These are phyloP conservation scores for Nicotiana tabacum DNA, from an alignment of 257 asterid species.

Conservation along the genomic window DNA sequence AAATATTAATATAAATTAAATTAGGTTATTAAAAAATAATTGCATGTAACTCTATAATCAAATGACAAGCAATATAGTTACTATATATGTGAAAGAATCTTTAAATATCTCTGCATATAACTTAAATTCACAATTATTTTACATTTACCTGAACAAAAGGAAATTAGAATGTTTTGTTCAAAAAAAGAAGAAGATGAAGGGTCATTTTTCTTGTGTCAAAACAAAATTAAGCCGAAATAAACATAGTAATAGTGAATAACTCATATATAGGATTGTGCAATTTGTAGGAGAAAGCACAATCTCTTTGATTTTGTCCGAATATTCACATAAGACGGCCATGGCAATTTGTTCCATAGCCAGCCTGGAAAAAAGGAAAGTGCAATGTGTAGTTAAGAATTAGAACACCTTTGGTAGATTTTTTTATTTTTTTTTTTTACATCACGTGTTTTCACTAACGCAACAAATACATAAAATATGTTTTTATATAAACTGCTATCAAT, in stretches of 20 bases:
- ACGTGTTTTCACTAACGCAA: too few relatives aligned
- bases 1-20: too few relatives aligned
- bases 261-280: too few relatives aligned
- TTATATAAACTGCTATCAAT: too few relatives aligned
- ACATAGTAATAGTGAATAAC: not conserved
- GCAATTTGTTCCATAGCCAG: not conserved
- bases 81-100: too few relatives aligned
- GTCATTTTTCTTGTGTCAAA: not conserved
- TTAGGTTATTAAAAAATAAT: too few relatives aligned
- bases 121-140: not conserved
- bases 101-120: too few relatives aligned
- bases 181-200: not conserved
- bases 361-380: not conserved
- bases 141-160: not conserved
- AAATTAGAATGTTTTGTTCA: not conserved
- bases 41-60: too few relatives aligned
- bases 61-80: too few relatives aligned
- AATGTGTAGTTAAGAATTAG: not conserved
- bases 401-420: too few relatives aligned
- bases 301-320: not conserved
- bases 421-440: too few relatives aligned
- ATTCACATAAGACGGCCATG: not conserved
- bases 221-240: not conserved
- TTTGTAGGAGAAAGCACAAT: not conserved
- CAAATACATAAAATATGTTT: too few relatives aligned